Percentiles rank a stretch among this genome's conserved stretches.
Evolutionary conservation across 75 land plant genomes (phyloP).

Genomic region (Cunninghamia lanceolata): DNA sequence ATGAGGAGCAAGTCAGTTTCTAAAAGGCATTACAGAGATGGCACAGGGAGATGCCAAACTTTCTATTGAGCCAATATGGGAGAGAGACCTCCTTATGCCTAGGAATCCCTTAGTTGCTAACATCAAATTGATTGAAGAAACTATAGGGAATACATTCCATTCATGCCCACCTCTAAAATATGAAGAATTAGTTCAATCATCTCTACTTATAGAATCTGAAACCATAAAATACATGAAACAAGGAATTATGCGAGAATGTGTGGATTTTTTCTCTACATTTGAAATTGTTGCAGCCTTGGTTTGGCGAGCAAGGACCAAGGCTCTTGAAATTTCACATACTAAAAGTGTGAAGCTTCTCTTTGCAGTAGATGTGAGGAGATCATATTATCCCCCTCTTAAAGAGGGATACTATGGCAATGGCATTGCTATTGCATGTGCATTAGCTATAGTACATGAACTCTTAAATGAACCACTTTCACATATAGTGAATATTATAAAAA

Average conservation of each 20-base stretch:
- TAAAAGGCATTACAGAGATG: background rate
- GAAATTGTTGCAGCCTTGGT: background rate
- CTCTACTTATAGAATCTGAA: background rate
- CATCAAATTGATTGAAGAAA: too few relatives aligned
- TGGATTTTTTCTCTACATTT: background rate
- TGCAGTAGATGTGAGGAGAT: background rate
- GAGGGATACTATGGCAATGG: slow-evolving; percentile 1
- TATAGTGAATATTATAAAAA: too few relatives aligned
- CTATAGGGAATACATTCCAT: too few relatives aligned
- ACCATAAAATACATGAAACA: background rate
- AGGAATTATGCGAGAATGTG: background rate
- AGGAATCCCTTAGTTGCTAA: too few relatives aligned
- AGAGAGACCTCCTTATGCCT: too few relatives aligned
- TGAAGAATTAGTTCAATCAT: background rate
- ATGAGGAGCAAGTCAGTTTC: background rate
- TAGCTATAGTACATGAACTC: background rate
- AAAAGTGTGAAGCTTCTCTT: background rate
- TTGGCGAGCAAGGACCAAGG: too few relatives aligned
- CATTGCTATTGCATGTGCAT: background rate
- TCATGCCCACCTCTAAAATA: too few relatives aligned
- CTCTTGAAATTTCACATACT: too few relatives aligned
- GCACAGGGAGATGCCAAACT: background rate
- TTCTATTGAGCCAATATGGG: background rate
- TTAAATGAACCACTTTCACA: too few relatives aligned
- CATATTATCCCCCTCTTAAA: too few relatives aligned